Base-by-base conservation (phyloP, 176 grass and related monocot species). In the Rhynchospora pubera region DNA sequence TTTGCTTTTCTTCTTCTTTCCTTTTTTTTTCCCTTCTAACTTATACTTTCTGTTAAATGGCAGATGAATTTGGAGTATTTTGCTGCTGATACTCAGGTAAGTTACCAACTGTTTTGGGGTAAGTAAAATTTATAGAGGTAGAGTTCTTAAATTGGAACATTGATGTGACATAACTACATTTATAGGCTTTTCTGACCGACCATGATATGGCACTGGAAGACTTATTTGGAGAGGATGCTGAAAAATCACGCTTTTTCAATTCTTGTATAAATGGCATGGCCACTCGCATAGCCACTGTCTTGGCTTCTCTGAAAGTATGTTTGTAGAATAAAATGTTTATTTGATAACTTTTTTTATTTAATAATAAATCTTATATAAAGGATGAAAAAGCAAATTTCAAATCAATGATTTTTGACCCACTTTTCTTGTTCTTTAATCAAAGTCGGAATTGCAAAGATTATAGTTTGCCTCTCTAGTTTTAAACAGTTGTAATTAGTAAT, bases 61-160 rank as follows among this genome's bases (percentile, higher is more conserved):
- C 89, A 98, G 96, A 94, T 98, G 96, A 98, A 98, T 84, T 90
- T 98, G 85, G 96, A 98, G 79, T 98, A 94, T 71, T 98, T 98
- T 77, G 79, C 96, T 87, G 86, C 92, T 85, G 96, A 98, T 84
- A 91, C 79, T 93, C 96, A 98, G 96, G 96, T 98, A 94, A 65
- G 16, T 80, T 13, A 47, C 39, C 9, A 18, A 44, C 58, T 57
- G 21, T 14, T 64, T 10, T 55, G 55, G 44, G 19, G 19, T 57
- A 89, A 43, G 28, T 73, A 30, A 21, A 68, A 18, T 83, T 83
- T 7, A 67, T 68, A 15, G 21, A 48, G 64, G 23, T 19, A 76
- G 83, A 53, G 5, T 77, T 19, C 43, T 65, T 55, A 85, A 64
- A 46, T 23, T 71, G 60, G 46, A 74, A 12, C 9, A 65, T 34